phyloP scores from a whole-genome alignment of 352 stramenopile species.

The Globisporangium parvum region DNA sequence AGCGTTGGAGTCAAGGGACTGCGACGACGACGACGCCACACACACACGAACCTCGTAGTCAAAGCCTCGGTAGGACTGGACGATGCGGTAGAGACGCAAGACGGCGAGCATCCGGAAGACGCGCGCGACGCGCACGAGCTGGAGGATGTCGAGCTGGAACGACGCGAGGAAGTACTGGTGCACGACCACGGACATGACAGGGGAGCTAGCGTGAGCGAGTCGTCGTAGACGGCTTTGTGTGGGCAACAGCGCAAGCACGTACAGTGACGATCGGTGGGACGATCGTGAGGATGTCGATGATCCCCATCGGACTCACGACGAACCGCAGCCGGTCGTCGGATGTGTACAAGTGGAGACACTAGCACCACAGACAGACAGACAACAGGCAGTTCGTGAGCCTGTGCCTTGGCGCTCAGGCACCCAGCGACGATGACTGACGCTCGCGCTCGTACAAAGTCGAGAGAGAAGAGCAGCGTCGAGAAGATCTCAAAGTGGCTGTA shows the following conservation, averaged over 20 bases:
- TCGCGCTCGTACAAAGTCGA: constrained; percentile 35
- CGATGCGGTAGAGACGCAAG: constrained; percentile 48
- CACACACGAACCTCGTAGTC: constrained; percentile 37
- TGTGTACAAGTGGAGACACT: constrained; percentile 36
- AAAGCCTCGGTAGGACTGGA: constrained; percentile 46
- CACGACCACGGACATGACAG: neutral
- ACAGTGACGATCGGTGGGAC: constrained; percentile 34
- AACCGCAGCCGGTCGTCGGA: constrained; percentile 32
- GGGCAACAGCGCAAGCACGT: constrained; percentile 4
- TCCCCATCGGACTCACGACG: constrained; percentile 38
- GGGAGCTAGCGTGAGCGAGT: neutral
- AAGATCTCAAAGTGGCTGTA: constrained; percentile 23
- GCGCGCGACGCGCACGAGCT: constrained; percentile 41
- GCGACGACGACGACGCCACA: no score
- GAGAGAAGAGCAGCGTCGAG: constrained; percentile 38
- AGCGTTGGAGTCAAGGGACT: no score
- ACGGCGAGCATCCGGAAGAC: constrained; percentile 56
- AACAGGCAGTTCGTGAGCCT: neutral
- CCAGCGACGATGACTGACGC: neutral
- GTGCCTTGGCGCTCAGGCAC: neutral
- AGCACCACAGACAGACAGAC: neutral
- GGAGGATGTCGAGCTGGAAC: constrained; percentile 28
- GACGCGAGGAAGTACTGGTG: constrained; percentile 30
- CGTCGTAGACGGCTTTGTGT: neutral
- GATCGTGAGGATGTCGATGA: constrained; percentile 61